Evolutionary conservation across 352 stramenopile genomes (phyloP).

Genomic region (Peronospora belbahrii): DNA sequence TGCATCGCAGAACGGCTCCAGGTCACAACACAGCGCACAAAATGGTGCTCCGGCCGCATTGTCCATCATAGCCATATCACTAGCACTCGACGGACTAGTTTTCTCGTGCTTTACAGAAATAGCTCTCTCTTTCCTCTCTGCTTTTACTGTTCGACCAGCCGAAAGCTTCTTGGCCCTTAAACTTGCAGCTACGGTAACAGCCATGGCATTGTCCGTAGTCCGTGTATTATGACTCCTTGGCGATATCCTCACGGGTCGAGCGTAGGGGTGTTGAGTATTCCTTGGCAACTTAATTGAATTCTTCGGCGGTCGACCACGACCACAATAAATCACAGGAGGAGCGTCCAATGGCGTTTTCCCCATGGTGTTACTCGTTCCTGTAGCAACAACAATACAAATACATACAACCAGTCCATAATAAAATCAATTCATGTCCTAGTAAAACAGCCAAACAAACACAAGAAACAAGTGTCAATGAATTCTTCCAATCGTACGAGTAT

Average conservation of each 20-base stretch:
- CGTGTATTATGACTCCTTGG: slow-evolving; percentile 24
- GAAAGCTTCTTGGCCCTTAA: slow-evolving; percentile 8
- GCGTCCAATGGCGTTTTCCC: slow-evolving; percentile 21
- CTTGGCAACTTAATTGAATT: slow-evolving; percentile 35
- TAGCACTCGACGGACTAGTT: slow-evolving; percentile 58
- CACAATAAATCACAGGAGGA: slow-evolving; percentile 29
- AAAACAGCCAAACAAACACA: slow-evolving; percentile 1
- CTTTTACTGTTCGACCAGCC: slow-evolving; percentile 9
- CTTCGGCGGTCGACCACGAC: slow-evolving; percentile 36
- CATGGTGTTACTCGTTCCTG: slow-evolving; percentile 5
- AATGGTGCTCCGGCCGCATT: slow-evolving; percentile 32
- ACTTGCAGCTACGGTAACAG: slow-evolving; percentile 9
- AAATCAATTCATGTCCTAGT: neutral
- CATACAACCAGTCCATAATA: slow-evolving; percentile 5
- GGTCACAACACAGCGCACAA: slow-evolving; percentile 66
- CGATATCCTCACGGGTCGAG: slow-evolving; percentile 17
- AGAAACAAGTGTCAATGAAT: no score
- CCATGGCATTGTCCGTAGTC: slow-evolving; percentile 11
- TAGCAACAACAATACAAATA: neutral
- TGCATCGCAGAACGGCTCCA: slow-evolving; percentile 31
- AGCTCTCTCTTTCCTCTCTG: slow-evolving; percentile 11
- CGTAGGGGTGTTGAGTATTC: slow-evolving; percentile 7
- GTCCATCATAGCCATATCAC: slow-evolving; percentile 45
- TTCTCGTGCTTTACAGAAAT: slow-evolving; percentile 29
- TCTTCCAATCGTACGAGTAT: slow-evolving; percentile 15